A percentile compares a stretch with the other conserved stretches of the same genome.
These are phyloP conservation scores for Erigeron canadensis DNA, from an alignment of 129 eudicot species.

Conservation along the genomic window DNA sequence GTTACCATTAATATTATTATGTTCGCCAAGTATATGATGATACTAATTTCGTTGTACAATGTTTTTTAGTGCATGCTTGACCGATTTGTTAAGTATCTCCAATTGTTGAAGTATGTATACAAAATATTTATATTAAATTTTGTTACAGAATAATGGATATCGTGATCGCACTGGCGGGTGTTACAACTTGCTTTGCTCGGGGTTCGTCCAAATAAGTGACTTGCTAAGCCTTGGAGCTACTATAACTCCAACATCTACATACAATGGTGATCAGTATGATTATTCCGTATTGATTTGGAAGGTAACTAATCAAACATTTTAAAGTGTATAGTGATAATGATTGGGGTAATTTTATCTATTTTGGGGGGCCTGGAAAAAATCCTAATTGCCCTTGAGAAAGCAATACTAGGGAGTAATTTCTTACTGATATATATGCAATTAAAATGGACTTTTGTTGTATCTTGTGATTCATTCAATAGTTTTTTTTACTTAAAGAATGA, in stretches of 20 bases:
- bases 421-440: too few species aligned
- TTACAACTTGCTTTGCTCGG: slow-evolving; percentile 78
- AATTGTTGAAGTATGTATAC: too few species aligned
- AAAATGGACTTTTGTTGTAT: too few species aligned
- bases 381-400: slow-evolving; percentile 47
- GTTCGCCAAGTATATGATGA: background rate
- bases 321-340: slow-evolving; percentile 29
- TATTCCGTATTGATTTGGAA: slow-evolving; percentile 65
- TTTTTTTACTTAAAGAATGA: too few species aligned
- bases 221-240: slow-evolving; percentile 74
- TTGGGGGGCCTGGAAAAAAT: slow-evolving; percentile 80
- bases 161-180: slow-evolving; percentile 56
- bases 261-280: slow-evolving; percentile 68
- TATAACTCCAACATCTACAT: slow-evolving; percentile 60
- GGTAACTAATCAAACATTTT: too few species aligned
- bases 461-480: too few species aligned
- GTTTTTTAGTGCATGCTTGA: background rate
- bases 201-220: slow-evolving; percentile 66
- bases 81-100: too few species aligned
- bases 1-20: too few species aligned
- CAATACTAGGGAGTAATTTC: too few species aligned
- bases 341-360: slow-evolving; percentile 77
- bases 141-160: slow-evolving; percentile 69
- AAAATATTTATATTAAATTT: background rate
- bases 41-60: too few species aligned